Evolutionary conservation across 306 rosid species (phyloP).

Genomic region (Delonix regia): DNA sequence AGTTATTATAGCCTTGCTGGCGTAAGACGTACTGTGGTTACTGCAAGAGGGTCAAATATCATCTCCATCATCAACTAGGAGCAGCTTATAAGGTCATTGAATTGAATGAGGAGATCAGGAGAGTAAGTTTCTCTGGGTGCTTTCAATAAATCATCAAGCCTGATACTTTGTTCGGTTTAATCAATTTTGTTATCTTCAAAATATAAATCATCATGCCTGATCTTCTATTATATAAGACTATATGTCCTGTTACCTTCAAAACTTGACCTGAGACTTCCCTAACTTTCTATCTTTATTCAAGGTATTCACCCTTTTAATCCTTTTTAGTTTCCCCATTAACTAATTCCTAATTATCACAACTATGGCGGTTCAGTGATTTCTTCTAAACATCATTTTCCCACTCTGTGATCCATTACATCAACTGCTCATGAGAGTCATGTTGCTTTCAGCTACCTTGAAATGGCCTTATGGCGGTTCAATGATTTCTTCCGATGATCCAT

Average conservation of each 20-base stretch:
- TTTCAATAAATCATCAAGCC: not conserved
- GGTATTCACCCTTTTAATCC: not conserved
- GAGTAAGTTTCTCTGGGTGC: slow-evolving; percentile 46
- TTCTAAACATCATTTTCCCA: slow-evolving; percentile 3
- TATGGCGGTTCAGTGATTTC: not conserved
- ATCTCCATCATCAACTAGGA: slow-evolving; percentile 61
- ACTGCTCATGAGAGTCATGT: slow-evolving; percentile 2
- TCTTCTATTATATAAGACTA: no score
- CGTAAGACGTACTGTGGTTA: slow-evolving; percentile 91
- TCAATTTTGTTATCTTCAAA: not conserved
- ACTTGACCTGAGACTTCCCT: not conserved
- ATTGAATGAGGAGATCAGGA: slow-evolving; percentile 63
- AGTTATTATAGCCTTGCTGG: no score
- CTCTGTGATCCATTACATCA: not conserved
- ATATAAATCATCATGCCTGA: no score
- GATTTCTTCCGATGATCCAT: no score
- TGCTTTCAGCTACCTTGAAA: not conserved
- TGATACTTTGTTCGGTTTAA: not conserved
- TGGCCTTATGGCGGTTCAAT: no score
- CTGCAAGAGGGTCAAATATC: slow-evolving; percentile 70
- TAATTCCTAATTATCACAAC: not conserved
- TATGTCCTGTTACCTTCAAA: no score
- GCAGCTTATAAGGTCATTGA: slow-evolving; percentile 70
- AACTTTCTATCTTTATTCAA: not conserved
- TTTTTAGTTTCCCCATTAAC: not conserved